These are phyloP conservation scores for Hemileccinum impolitum DNA, from an alignment of 768 basidiomycete genomes.

Conservation along the genomic window DNA sequence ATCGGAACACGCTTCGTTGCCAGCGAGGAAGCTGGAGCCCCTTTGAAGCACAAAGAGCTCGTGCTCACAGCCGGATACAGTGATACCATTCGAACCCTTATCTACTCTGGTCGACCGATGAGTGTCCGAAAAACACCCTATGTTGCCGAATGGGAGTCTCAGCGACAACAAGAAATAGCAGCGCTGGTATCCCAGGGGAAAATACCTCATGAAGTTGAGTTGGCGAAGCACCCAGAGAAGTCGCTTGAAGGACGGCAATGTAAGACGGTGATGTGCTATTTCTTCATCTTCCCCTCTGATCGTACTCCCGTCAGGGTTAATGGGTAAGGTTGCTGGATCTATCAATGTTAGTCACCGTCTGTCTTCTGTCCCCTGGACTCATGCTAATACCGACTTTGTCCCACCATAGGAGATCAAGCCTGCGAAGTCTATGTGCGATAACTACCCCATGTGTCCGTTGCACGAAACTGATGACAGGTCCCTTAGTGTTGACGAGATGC, in stretches of 20 bases:
- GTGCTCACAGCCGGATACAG: slow-evolving; percentile 71
- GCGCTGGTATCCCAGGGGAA: slow-evolving; percentile 58
- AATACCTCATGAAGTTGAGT: slow-evolving; percentile 73
- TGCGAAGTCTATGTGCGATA: slow-evolving; percentile 76
- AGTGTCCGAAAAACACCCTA: slow-evolving; percentile 80
- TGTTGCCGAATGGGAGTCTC: slow-evolving; percentile 71
- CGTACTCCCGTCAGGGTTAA: slow-evolving; percentile 50
- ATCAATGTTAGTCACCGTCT: slow-evolving; percentile 46
- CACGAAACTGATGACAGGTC: slow-evolving; percentile 6
- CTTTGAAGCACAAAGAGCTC: slow-evolving; percentile 67
- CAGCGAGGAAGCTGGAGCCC: slow-evolving; percentile 75
- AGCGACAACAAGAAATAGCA: slow-evolving; percentile 55
- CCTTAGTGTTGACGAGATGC: slow-evolving; percentile 75
- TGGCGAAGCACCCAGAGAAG: slow-evolving; percentile 65
- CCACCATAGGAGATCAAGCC: slow-evolving; percentile 66
- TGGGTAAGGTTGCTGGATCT: slow-evolving; percentile 75
- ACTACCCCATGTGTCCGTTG: background rate
- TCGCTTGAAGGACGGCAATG: slow-evolving; percentile 57
- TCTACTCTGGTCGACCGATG: slow-evolving; percentile 79
- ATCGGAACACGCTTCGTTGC: slow-evolving; percentile 87
- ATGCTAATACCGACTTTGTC: slow-evolving; percentile 5
- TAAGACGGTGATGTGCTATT: slow-evolving; percentile 31
- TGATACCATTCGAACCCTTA: slow-evolving; percentile 65
- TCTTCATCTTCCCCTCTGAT: background rate
- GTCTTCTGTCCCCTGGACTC: background rate